Base-by-base conservation (phyloP, 2,329 filamentous ascomycete species). In the Pseudogymnoascus sp. region DNA sequence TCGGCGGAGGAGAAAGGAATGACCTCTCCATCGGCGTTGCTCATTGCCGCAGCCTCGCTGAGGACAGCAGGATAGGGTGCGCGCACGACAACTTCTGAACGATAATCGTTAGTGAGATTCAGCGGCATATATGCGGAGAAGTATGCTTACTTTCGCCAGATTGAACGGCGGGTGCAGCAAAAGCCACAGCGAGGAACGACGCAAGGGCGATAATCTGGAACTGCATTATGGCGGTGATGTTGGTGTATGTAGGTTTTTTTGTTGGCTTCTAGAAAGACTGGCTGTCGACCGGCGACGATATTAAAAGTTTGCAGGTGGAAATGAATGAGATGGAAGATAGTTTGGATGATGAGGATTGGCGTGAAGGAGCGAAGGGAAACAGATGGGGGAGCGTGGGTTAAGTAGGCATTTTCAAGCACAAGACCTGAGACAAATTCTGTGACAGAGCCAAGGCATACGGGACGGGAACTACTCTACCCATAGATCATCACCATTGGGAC, bases 321-420 rank as follows among this genome's bases (percentile, higher is more conserved):
- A 33, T 5, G 9, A 55, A 55, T 33, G 29, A 33, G 29, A 18
- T 18, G 3, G 13, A 27, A 6, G 48, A 33, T 55, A 55, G 27
- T 55, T 55, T 55, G 48, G 48, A 55, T 33, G 48, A 33, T 55
- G 29, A 55, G 45, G 48, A 55, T 55, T 55, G 48, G 48, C 45
- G 45, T 52, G 45, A 31, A 52, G 45, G 6, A 52, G 45, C 31
- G 42, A 18, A 52, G 5, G 27, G 45, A 52, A 55, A 55, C 48
- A 55, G 48, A 33, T 5, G 21, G 9, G 9, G 45, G n/a, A 33
- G 48, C 27, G 13, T 9, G 29, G 29, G 48, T 55, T 55, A 55
- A 12, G 48, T 55, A 55, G 27, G 48, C 48, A 55, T 33, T 55
- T 55, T 33, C n/a, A 15, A 15, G 13, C 27, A 29, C 18, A 31